These are phyloP conservation scores for Tetrapisispora phaffii DNA, from an alignment of 805 yeast species.

Conservation along the genomic window DNA sequence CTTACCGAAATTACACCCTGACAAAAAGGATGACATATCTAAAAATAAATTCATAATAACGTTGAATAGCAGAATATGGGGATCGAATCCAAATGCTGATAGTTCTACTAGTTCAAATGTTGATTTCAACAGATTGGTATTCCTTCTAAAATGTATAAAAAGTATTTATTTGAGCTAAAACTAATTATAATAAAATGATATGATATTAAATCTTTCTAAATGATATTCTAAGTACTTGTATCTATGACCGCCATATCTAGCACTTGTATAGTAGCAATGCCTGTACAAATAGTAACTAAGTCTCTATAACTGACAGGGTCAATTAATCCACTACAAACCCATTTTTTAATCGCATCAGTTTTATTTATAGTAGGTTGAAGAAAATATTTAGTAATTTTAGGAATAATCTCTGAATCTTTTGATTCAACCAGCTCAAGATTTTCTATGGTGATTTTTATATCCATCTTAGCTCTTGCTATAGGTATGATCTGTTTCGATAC, in stretches of 20 bases:
- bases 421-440: slow-evolving; percentile 18
- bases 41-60: slow-evolving; percentile 30
- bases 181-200: neutral
- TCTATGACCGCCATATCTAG: slow-evolving; percentile 82
- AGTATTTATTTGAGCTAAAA: slow-evolving; percentile 15
- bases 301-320: slow-evolving; percentile 80
- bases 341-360: slow-evolving; percentile 31
- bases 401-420: slow-evolving; percentile 31
- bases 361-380: slow-evolving; percentile 37
- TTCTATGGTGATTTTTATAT: slow-evolving; percentile 55
- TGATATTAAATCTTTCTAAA: neutral
- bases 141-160: slow-evolving; percentile 31
- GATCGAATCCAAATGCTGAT: slow-evolving; percentile 22
- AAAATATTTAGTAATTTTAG: slow-evolving; percentile 35
- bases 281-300: slow-evolving; percentile 49
- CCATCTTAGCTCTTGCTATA: slow-evolving; percentile 90
- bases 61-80: slow-evolving; percentile 41
- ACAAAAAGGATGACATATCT: slow-evolving; percentile 4
- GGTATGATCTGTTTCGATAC: slow-evolving; percentile 79
- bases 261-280: slow-evolving; percentile 59
- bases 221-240: slow-evolving; percentile 23
- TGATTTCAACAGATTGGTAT: slow-evolving; percentile 40
- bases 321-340: slow-evolving; percentile 57
- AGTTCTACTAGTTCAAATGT: neutral
- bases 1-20: slow-evolving; percentile 12